These are phyloP conservation scores for Sicyos edulis DNA, from an alignment of 306 rosid species.

Conservation along the genomic window DNA sequence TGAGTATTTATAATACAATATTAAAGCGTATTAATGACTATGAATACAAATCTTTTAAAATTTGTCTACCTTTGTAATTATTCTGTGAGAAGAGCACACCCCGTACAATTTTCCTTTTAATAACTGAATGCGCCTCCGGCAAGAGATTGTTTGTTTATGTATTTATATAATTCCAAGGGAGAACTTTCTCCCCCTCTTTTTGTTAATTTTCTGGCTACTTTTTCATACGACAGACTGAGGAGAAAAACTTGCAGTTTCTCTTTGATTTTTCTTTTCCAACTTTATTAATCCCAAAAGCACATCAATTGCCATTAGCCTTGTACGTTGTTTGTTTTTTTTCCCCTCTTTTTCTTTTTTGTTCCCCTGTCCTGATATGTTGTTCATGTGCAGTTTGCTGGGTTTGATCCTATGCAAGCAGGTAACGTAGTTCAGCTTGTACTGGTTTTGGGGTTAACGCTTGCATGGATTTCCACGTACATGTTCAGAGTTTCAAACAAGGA, in stretches of 20 bases:
- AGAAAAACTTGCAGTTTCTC: neutral
- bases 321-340: neutral
- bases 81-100: no score
- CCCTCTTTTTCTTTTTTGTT: neutral
- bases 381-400: constrained; percentile 68
- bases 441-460: constrained; percentile 86
- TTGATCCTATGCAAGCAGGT: constrained; percentile 89
- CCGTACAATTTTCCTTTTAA: neutral
- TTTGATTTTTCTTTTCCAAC: neutral
- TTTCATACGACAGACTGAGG: neutral
- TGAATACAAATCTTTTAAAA: no score
- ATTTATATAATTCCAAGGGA: neutral
- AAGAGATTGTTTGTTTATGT: neutral
- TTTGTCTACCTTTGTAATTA: no score
- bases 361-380: constrained; percentile 12
- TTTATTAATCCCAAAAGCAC: neutral
- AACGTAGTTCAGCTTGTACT: constrained; percentile 90
- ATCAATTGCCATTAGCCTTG: neutral
- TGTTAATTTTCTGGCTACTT: neutral
- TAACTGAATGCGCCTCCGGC: neutral
- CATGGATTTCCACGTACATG: constrained; percentile 88
- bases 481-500: constrained; percentile 96
- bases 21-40: no score
- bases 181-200: neutral
- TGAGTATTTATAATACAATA: no score